These are phyloP conservation scores for Populus hybrid DNA, from an alignment of 441 rosid genomes.

Conservation along the genomic window DNA sequence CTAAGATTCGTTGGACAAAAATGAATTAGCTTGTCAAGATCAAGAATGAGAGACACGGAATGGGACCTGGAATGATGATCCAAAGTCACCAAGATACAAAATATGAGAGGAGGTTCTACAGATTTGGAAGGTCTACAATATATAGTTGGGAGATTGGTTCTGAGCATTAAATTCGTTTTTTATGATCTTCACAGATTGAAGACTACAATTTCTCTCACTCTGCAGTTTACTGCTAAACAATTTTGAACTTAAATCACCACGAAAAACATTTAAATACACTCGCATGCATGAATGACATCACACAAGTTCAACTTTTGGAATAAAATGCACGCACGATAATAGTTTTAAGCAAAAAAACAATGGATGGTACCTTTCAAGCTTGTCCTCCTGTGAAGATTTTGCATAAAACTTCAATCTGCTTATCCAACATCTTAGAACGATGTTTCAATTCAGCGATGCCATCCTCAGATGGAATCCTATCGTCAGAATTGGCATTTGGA, in stretches of 20 bases:
- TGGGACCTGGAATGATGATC: not conserved
- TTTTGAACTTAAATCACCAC: not conserved
- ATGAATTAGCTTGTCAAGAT: not conserved
- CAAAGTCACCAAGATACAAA: not conserved
- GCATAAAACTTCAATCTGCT: not conserved
- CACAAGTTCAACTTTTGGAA: too few relatives aligned
- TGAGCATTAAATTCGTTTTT: not conserved
- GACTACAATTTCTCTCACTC: not conserved
- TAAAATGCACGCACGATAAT: too few relatives aligned
- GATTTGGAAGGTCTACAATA: not conserved
- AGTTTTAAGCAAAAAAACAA: too few relatives aligned
- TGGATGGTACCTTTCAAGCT: not conserved
- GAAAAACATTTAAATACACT: not conserved
- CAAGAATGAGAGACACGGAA: not conserved
- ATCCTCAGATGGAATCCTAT: not conserved
- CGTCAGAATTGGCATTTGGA: not conserved
- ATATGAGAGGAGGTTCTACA: not conserved
- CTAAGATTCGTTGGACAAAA: not conserved
- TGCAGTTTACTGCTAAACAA: not conserved
- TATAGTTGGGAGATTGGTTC: not conserved
- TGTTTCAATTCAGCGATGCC: not conserved
- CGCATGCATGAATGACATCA: not conserved
- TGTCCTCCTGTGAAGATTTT: too few relatives aligned
- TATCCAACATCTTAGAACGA: not conserved
- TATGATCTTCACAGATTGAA: not conserved